A percentile compares a stretch with the other conserved stretches of the same genome.
Evolutionary conservation across 176 grass and related monocot genomes (phyloP).

Genomic region (Alopecurus myosuroides): DNA sequence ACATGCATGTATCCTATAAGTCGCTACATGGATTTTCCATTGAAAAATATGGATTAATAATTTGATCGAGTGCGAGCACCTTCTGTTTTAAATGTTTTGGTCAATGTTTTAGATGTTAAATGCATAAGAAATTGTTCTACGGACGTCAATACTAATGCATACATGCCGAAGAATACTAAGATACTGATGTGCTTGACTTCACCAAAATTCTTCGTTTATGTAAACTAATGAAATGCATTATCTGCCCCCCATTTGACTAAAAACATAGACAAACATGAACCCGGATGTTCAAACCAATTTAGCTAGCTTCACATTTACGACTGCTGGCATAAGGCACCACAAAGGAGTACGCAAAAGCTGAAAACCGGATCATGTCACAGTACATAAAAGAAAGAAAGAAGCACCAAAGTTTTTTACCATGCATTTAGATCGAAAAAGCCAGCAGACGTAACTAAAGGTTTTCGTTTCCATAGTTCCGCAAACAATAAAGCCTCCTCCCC

Average conservation of each 20-base stretch:
- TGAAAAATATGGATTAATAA: neutral
- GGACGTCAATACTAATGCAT: neutral
- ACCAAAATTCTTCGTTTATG: neutral
- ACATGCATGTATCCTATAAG: neutral
- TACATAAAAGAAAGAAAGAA: neutral
- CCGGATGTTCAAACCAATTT: neutral
- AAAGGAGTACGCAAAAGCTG: neutral
- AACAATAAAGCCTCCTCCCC: conserved; percentile 37
- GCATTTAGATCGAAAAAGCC: conserved; percentile 19
- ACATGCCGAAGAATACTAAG: too few species aligned
- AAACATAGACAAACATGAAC: neutral
- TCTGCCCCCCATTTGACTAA: neutral
- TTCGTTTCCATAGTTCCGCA: conserved; percentile 28
- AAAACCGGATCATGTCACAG: conserved; percentile 5
- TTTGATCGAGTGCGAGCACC: neutral
- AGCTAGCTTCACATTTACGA: neutral
- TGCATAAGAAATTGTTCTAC: neutral
- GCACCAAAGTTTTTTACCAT: neutral
- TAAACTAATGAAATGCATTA: neutral
- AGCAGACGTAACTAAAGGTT: neutral
- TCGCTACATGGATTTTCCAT: neutral
- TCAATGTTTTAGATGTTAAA: neutral
- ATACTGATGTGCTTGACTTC: neutral
- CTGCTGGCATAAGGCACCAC: neutral
- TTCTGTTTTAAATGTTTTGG: neutral